phyloP scores from a whole-genome alignment of 2,329 filamentous ascomycete species.

The Trichoderma aggressivum region DNA sequence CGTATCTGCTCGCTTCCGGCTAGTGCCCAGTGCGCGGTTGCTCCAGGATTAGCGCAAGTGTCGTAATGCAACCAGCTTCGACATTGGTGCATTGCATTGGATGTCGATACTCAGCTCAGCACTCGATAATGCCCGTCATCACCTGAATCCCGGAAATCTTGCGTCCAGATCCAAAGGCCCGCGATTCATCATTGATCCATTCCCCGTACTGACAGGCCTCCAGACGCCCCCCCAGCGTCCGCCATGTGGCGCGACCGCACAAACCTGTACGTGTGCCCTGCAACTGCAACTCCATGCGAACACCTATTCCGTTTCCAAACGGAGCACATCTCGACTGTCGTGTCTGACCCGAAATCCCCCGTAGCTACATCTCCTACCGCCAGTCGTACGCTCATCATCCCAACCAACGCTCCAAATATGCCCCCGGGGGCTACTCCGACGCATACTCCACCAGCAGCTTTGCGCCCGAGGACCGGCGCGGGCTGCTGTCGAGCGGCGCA shows the following conservation, averaged over 20 bases:
- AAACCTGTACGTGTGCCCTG: conserved; percentile 69
- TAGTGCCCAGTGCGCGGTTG: neutral
- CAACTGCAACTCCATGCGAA: neutral
- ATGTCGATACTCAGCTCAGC: neutral
- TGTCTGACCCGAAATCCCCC: neutral
- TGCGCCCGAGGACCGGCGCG: conserved; percentile 58
- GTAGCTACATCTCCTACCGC: conserved; percentile 95
- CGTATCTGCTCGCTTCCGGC: neutral
- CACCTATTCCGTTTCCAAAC: neutral
- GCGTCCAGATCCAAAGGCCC: conserved; percentile 14
- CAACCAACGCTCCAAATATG: conserved; percentile 74
- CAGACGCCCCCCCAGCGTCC: conserved; percentile 43
- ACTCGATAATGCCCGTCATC: conserved; percentile 2
- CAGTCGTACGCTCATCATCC: conserved; percentile 98
- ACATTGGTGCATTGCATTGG: neutral
- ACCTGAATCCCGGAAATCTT: conserved; percentile 23
- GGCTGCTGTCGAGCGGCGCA: conserved; percentile 76
- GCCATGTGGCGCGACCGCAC: conserved; percentile 99
- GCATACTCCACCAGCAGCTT: conserved; percentile 49
- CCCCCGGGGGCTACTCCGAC: conserved; percentile 55
- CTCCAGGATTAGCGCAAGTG: neutral
- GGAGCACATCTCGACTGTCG: conserved; percentile 14
- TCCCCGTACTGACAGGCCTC: conserved; percentile 27
- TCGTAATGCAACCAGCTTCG: conserved; percentile 20
- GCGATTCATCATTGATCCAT: conserved; percentile 2